phyloP scores from a whole-genome alignment of 495 filamentous ascomycete genomes.

The Aspergillus sparsus region DNA sequence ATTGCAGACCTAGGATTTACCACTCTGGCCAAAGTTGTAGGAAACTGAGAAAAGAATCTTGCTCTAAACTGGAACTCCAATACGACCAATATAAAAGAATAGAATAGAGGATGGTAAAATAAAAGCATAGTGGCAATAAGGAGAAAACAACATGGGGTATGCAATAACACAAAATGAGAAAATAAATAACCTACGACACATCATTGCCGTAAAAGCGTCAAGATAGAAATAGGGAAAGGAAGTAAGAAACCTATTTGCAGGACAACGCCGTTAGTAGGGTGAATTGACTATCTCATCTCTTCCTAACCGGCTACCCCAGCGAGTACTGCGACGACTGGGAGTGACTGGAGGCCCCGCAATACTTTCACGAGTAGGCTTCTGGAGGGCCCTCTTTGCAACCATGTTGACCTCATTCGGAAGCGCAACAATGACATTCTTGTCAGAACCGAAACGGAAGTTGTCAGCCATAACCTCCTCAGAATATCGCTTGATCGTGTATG shows the following conservation, averaged over 20 bases:
- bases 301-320: conserved; percentile 58
- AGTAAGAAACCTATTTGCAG: background rate
- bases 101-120: background rate
- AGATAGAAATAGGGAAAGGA: background rate
- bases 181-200: conserved; percentile 21
- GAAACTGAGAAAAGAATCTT: background rate
- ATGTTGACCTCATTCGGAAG: conserved; percentile 97
- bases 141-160: conserved; percentile 43
- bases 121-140: conserved; percentile 6
- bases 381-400: conserved; percentile 81
- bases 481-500: conserved; percentile 96
- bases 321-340: conserved; percentile 49
- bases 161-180: conserved; percentile 32
- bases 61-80: background rate
- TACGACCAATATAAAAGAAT: conserved; percentile 6
- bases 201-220: background rate
- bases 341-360: conserved; percentile 70
- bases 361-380: conserved; percentile 88
- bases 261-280: conserved; percentile 59
- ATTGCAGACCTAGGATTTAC: background rate
- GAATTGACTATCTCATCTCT: conserved; percentile 82
- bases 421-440: conserved; percentile 97
- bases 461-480: conserved; percentile 95
- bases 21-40: conserved; percentile 1
- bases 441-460: conserved; percentile 94